Conservation (phyloP, 2,329 filamentous ascomycete genomes). For the Bimuria novae-zelandiae region DNA sequence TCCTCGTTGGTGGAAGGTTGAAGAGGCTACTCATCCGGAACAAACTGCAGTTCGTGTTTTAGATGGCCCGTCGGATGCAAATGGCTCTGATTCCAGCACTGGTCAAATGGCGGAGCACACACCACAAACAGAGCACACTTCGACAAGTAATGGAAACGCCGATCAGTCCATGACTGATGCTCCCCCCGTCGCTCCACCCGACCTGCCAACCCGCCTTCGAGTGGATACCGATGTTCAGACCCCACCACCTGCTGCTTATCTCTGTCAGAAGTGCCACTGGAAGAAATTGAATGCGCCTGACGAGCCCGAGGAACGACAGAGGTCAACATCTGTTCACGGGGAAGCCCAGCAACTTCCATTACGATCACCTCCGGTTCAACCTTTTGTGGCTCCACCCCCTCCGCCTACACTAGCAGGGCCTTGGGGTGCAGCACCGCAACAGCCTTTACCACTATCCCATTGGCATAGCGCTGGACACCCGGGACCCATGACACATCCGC, state of each 20-base stretch:
- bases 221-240: conserved; percentile 30
- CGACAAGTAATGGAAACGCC: conserved; percentile 24
- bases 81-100: conserved; percentile 27
- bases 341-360: conserved; percentile 43
- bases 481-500: conserved; percentile 24
- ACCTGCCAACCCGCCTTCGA: conserved; percentile 20
- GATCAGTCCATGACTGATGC: conserved; percentile 40
- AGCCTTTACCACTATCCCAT: conserved; percentile 35
- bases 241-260: conserved; percentile 28
- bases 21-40: conserved; percentile 20
- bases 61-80: conserved; percentile 27
- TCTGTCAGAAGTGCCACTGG: conserved; percentile 57
- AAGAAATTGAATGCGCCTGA: conserved; percentile 47
- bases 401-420: conserved; percentile 21
- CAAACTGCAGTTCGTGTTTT: conserved; percentile 17
- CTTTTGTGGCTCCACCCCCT: conserved; percentile 25
- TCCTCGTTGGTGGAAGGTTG: conserved; percentile 60
- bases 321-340: conserved; percentile 31
- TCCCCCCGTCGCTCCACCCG: conserved; percentile 24
- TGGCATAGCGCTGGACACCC: conserved; percentile 37
- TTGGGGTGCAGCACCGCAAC: conserved; percentile 18
- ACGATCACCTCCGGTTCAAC: conserved; percentile 37
- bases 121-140: conserved; percentile 21
- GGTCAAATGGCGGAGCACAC: conserved; percentile 17
- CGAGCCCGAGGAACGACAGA: conserved; percentile 36